These are phyloP conservation scores for Vigna hirtella DNA, from an alignment of 306 rosid genomes.

Conservation along the genomic window DNA sequence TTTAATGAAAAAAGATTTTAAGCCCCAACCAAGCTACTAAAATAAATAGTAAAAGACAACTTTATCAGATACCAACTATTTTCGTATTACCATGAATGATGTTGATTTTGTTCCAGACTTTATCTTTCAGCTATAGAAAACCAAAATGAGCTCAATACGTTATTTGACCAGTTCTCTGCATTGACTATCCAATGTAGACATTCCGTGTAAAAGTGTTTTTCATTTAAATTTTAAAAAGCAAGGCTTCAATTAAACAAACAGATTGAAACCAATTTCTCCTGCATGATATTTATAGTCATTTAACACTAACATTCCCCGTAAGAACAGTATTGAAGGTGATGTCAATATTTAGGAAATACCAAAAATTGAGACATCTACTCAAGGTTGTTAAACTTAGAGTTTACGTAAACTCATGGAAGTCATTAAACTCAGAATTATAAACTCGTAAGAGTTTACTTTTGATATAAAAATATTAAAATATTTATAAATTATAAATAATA, in stretches of 20 bases:
- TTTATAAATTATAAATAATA: too few relatives aligned
- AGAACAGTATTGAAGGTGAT: not conserved
- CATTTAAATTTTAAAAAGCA: too few relatives aligned
- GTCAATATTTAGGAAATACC: not conserved
- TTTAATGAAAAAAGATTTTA: not conserved
- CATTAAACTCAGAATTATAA: too few relatives aligned
- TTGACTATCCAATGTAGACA: not conserved
- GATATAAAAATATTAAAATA: too few relatives aligned
- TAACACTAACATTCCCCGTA: not conserved
- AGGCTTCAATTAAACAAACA: too few relatives aligned
- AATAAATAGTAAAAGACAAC: slow-evolving; percentile 9
- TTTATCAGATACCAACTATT: not conserved
- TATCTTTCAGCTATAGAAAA: not conserved
- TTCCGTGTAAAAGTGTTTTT: not conserved
- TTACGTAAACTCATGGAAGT: too few relatives aligned
- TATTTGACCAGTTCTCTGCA: slow-evolving; percentile 1
- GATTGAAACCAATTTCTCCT: too few relatives aligned
- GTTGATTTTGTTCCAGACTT: not conserved
- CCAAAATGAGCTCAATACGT: slow-evolving; percentile 7
- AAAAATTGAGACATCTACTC: not conserved
- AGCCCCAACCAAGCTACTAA: slow-evolving; percentile 1
- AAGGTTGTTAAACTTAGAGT: too few relatives aligned
- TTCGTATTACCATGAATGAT: not conserved
- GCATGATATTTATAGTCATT: not conserved
- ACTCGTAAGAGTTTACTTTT: too few relatives aligned